Conservation (phyloP, 768 basidiomycete genomes). For the Gloeophyllum trabeum region DNA sequence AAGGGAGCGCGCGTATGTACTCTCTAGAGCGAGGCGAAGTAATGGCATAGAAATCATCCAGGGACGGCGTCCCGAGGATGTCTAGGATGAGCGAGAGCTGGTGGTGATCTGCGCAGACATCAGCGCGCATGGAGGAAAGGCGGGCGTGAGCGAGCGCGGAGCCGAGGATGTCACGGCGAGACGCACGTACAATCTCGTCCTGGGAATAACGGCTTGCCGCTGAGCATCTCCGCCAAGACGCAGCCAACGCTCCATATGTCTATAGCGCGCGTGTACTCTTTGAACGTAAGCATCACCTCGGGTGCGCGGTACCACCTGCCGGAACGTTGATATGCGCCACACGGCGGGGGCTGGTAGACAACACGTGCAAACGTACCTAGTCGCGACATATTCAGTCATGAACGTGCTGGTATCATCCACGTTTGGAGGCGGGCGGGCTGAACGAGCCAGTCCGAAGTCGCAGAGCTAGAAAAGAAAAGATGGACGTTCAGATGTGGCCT, state of each 20-base stretch:
- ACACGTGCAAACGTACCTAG: constrained; percentile 38
- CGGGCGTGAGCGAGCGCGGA: constrained; percentile 1
- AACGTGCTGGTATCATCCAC: constrained; percentile 71
- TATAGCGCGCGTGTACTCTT: constrained; percentile 84
- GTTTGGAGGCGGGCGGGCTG: constrained; percentile 62
- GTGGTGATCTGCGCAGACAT: constrained; percentile 59
- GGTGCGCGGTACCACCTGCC: constrained; percentile 92
- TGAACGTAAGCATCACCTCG: constrained; percentile 97
- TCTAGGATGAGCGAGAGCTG: constrained; percentile 90
- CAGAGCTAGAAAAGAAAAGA: constrained; percentile 38
- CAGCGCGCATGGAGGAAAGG: not conserved
- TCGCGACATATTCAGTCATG: constrained; percentile 94
- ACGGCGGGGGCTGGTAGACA: constrained; percentile 2
- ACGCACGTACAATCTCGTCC: constrained; percentile 75
- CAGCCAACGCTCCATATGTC: constrained; percentile 86
- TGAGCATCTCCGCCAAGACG: constrained; percentile 84
- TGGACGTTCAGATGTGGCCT: not conserved
- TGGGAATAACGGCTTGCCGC: constrained; percentile 88
- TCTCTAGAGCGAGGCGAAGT: constrained; percentile 71
- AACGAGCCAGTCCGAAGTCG: constrained; percentile 83
- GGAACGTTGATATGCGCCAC: not conserved
- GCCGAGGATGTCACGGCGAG: constrained; percentile 1
- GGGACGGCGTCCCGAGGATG: constrained; percentile 81
- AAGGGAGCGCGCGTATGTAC: constrained; percentile 82
- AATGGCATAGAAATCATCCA: constrained; percentile 94